Base-by-base conservation (phyloP, 2,329 filamentous ascomycete genomes). In the Penicillium corylophilum region DNA sequence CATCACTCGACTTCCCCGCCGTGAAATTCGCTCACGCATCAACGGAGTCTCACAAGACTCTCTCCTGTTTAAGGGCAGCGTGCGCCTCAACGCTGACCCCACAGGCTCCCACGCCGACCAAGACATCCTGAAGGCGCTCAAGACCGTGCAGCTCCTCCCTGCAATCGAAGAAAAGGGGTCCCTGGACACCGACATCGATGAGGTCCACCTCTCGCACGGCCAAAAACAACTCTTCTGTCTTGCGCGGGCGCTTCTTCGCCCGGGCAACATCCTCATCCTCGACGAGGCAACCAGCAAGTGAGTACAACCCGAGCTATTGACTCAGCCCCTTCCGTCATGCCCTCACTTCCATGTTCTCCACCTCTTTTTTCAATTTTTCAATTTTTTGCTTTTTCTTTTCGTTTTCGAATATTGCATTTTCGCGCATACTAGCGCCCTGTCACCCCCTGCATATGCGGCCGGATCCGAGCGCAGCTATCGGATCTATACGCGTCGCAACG, bases 151-250 rank as follows among this genome's bases (percentile, higher is more conserved):
- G 9, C 61, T 76, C 6, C 69, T 68, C 56, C 48, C 65, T 20
- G 61, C 67, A 13, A 66, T 76, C 24, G 45, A 70, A 50, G 68
- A 70, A 46, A 71, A 73, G 48, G 75, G 74, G 5, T 69, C 64
- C 8, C 58, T 77, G 2, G 68, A 72, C 53, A 65, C 67, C 2
- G 66, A 72, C 2, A 75, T 86, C 55, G 72, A 74, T n/a, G 69
- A 76, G 2, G 73, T 79, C 6, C 71, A 74, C 45, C 71, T 85
- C 5, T 80, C 77, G 5, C 77, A 80, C 29, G 85, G 85, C 0
- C 84, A 88, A 64, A 78, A 78, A 40, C 85, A 88, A 60, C 74
- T 88, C 0, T 85, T 88, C 58, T 83, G 79, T 55, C 75, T 88
- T 1, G 84, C 81, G 0, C 70, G 84, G 0, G 84, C 82, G 0